Evolutionary conservation across 345 rosid species (phyloP), one percentile per base, ranked within the genome.

Genomic region (Arabis alpina): DNA sequence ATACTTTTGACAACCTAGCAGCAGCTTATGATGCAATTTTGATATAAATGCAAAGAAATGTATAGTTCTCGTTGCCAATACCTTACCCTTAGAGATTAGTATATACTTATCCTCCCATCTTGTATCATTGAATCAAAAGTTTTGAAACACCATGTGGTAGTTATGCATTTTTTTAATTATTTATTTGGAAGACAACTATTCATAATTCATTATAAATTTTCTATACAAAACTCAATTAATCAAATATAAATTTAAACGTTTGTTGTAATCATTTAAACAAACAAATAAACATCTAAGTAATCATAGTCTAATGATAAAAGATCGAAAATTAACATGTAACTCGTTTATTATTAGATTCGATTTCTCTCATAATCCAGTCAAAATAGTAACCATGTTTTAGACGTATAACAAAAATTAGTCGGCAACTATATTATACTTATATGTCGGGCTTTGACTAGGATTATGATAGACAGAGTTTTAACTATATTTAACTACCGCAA

Each of bases 61-160:
- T 66, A 24, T 43, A 60, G 37, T 60, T 58, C 37, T 67, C 16
- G 25, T 44, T 60, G 56, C 51, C 63, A 67, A 44, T 43, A 74
- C 52, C 60, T 65, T 57, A 40, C 66, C 45, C 13, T 43, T 42
- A 51, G 73, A 66, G 77, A 52, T 59, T 74, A 74, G 78, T 74
- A 67, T 74, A 74, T 74, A 66, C 63, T 58, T 67, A 67, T 53
- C 78, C 15, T 67, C 68, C 67, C 37, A 52, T 60, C 43, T 8
- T 67, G 68, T 67, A 58, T 52, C 34, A 66, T 14, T 36, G 39
- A 66, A 5, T 19, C 23, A 32, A 50, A 69, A 32, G 25, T 42
- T 51, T 24, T 50, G 28, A 40, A 42, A 32, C 39, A 57, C 66
- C 77, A 66, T 66, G 71, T 73, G 77, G 66, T 73, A 10, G 60